Conservation (phyloP, 2,329 filamentous ascomycete genomes). For the Zymoseptoria crescenta region DNA sequence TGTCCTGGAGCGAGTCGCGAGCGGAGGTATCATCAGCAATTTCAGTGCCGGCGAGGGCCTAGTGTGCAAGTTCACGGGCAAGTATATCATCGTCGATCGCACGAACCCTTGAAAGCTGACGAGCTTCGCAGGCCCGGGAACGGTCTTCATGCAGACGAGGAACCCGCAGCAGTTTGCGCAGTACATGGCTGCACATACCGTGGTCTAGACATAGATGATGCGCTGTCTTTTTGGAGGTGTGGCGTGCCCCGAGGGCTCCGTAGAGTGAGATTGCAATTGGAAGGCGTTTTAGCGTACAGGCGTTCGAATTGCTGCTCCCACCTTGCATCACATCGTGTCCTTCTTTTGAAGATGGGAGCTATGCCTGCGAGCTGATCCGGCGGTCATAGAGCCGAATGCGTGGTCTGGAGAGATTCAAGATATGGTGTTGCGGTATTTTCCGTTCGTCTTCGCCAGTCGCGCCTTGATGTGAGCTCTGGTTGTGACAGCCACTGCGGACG, state of each 20-base stretch:
- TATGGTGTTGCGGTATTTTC: not conserved
- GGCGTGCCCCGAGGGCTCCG: not conserved
- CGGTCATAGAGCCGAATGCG: not conserved
- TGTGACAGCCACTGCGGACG: not conserved
- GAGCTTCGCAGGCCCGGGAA: conserved; percentile 58
- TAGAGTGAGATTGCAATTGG: not conserved
- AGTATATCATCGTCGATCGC: not conserved
- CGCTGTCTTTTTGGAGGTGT: too few species aligned
- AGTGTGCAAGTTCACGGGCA: conserved; percentile 82
- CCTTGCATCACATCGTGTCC: not conserved
- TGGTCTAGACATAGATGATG: not conserved
- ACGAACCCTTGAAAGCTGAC: not conserved
- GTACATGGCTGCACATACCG: conserved; percentile 41
- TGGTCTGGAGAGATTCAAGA: not conserved
- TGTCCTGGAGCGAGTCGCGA: conserved; percentile 78
- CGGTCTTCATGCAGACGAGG: conserved; percentile 84
- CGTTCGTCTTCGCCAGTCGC: not conserved
- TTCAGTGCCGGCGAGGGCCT: conserved; percentile 76
- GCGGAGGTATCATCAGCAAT: conserved; percentile 86
- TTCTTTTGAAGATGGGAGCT: not conserved
- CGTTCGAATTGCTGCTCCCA: not conserved
- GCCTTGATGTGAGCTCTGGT: not conserved
- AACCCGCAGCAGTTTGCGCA: conserved; percentile 60
- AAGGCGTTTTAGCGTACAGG: not conserved
- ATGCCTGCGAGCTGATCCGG: not conserved